These are phyloP conservation scores for Cladosporium phlei DNA, from an alignment of 2,329 filamentous ascomycete species.

Conservation along the genomic window DNA sequence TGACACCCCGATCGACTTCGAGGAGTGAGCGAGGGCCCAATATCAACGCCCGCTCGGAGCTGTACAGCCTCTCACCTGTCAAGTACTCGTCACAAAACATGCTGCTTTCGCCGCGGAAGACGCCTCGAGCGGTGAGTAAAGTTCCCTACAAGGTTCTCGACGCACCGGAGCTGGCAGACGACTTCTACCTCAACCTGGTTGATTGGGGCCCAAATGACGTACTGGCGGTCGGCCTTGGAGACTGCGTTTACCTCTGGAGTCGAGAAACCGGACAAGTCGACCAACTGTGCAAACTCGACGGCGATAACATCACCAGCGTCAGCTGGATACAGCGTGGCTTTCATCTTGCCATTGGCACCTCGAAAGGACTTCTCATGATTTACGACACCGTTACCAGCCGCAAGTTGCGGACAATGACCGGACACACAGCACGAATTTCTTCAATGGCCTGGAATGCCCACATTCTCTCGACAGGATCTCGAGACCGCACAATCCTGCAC, in stretches of 20 bases:
- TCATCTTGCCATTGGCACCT: conserved; percentile 90
- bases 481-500: conserved; percentile 90
- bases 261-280: conserved; percentile 85
- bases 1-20: conserved; percentile 57
- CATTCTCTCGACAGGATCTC: conserved; percentile 89
- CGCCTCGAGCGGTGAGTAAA: conserved; percentile 86
- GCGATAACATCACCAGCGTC: conserved; percentile 93
- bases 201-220: conserved; percentile 97
- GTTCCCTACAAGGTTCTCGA: conserved; percentile 97
- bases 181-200: conserved; percentile 95
- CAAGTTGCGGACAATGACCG: conserved; percentile 89
- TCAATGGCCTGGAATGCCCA: conserved; percentile 97
- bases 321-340: conserved; percentile 96
- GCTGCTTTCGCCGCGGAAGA: conserved; percentile 81
- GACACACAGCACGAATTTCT: conserved; percentile 87
- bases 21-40: conserved; percentile 84
- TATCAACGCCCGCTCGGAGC: conserved; percentile 81
- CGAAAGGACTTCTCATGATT: conserved; percentile 91
- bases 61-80: conserved; percentile 93
- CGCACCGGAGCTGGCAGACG: conserved; percentile 90
- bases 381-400: conserved; percentile 90
- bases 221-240: conserved; percentile 84
- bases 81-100: conserved; percentile 90
- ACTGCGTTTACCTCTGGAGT: conserved; percentile 98
- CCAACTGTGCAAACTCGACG: conserved; percentile 85